Percentiles rank a stretch among this genome's conserved stretches.
These are phyloP conservation scores for Diddensiella caesifluorescens DNA, from an alignment of 805 yeast genomes.

Conservation along the genomic window DNA sequence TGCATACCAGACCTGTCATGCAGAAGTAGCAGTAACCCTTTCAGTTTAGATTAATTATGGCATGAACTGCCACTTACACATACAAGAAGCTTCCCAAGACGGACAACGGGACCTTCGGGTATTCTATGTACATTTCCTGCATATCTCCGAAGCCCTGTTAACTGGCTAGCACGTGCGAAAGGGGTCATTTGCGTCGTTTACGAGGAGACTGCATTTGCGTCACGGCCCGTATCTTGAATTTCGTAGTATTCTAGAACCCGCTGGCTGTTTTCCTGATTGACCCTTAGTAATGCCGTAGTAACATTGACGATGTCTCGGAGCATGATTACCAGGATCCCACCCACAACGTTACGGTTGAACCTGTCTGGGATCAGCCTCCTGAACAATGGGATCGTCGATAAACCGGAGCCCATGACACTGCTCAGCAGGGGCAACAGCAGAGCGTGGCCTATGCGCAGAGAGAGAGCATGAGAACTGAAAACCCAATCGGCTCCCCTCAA, in stretches of 20 bases:
- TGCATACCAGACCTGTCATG: too few relatives aligned
- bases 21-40: too few relatives aligned
- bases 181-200: too few relatives aligned
- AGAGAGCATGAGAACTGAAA: conserved; percentile 12
- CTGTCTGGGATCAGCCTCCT: conserved; percentile 16
- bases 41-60: too few relatives aligned
- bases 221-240: too few relatives aligned
- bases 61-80: too few relatives aligned
- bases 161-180: too few relatives aligned
- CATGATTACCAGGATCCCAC: conserved; percentile 22
- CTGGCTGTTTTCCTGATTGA: conserved; percentile 13
- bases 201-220: too few relatives aligned
- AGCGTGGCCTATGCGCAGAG: conserved; percentile 18
- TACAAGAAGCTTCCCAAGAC: too few relatives aligned
- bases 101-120: too few relatives aligned
- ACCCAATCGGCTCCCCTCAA: conserved; percentile 19
- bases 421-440: conserved; percentile 19
- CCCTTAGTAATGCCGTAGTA: conserved; percentile 22
- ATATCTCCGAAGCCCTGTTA: too few relatives aligned
- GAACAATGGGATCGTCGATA: conserved; percentile 15
- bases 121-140: too few relatives aligned
- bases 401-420: conserved; percentile 17
- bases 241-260: conserved; percentile 19
- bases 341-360: conserved; percentile 25
- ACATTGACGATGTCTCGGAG: conserved; percentile 25